Evolutionary conservation across 2,329 filamentous ascomycete genomes (phyloP).

Genomic region (Cercospora brassicicola): DNA sequence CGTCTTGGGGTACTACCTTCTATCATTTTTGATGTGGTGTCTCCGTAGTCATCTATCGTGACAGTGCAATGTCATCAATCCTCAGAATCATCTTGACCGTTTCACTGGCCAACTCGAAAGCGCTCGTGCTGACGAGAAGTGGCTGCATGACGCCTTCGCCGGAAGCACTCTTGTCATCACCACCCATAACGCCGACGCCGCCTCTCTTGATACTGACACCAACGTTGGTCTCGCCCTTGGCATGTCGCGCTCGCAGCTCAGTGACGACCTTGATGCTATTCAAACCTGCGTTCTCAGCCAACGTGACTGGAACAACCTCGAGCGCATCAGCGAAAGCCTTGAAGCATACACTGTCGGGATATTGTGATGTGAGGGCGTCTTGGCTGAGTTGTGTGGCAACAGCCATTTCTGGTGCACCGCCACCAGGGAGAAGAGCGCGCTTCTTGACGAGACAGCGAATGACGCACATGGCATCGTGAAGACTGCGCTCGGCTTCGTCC

Average conservation of each 20-base stretch:
- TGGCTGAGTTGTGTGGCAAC: slow-evolving; percentile 83
- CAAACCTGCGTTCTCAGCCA: slow-evolving; percentile 94
- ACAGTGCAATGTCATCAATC: slow-evolving; percentile 66
- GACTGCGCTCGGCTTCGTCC: slow-evolving; percentile 92
- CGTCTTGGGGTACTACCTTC: not conserved
- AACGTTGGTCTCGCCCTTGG: slow-evolving; percentile 90
- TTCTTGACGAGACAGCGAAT: slow-evolving; percentile 98
- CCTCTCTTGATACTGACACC: slow-evolving; percentile 98
- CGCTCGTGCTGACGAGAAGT: slow-evolving; percentile 92
- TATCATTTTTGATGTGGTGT: not conserved
- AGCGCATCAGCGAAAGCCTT: slow-evolving; percentile 97
- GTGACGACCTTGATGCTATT: slow-evolving; percentile 99
- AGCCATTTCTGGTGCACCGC: slow-evolving; percentile 94
- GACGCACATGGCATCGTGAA: slow-evolving; percentile 97
- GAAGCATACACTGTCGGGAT: slow-evolving; percentile 97
- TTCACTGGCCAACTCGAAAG: slow-evolving; percentile 94
- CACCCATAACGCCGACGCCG: slow-evolving; percentile 92
- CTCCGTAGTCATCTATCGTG: slow-evolving; percentile 29
- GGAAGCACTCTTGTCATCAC: slow-evolving; percentile 34
- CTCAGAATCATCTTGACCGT: slow-evolving; percentile 92
- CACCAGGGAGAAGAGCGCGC: slow-evolving; percentile 96
- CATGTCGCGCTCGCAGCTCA: slow-evolving; percentile 89
- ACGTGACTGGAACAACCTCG: slow-evolving; percentile 93
- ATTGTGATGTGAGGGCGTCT: slow-evolving; percentile 77
- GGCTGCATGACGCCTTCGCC: slow-evolving; percentile 78